Evolutionary conservation across 371 early-diverging fungal genomes (phyloP), one percentile per base, ranked within the genome.

Genomic region (Circinella umbellata): DNA sequence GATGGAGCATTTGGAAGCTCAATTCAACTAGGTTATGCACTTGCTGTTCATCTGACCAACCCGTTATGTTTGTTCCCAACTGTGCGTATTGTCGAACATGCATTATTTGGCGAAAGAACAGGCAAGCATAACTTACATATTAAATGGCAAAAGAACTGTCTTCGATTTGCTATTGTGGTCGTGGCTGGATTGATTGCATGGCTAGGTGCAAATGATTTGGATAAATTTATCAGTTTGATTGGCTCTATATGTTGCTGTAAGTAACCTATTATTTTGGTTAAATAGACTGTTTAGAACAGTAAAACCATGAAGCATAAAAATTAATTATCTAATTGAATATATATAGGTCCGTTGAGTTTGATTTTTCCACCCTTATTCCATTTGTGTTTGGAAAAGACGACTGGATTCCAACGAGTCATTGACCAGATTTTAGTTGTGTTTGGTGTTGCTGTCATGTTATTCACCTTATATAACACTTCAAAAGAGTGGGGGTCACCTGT

Each of bases 181-280:
- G 69, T 87, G 0, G 80, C 92, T 11, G 93, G 89, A 7, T n/a
- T 84, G 18, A 85, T 94, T 35, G 93, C 96, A 13, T 92, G 89
- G 76, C 79, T 82, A 15, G 97, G 96, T 10, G 89, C 94, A 27
- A 87, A 84, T 71, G 90, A 92, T 72, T 81, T 98, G 38, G 95
- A 96, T 80, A 92, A 94, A 69, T 93, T 98, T 66, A 95, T 98
- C 48, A 90, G 92, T 57, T 86, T 96, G 57, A 93, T 96, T 39
- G 98, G 97, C 1, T 93, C 93, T 61, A 88, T 96, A 67, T 93
- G 95, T 20, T 98, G 97, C 78, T 81, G 84, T 83, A 78, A 81
- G 81, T 69, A 68, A 71, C n/a, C 27, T 27, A 27, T 27, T 27
- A 27, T 27, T 27, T 27, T 27, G 27, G 27, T 27, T 27, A 27